Conservation (phyloP, 2,329 filamentous ascomycete species). For the Ilyonectria mors-panacis region DNA sequence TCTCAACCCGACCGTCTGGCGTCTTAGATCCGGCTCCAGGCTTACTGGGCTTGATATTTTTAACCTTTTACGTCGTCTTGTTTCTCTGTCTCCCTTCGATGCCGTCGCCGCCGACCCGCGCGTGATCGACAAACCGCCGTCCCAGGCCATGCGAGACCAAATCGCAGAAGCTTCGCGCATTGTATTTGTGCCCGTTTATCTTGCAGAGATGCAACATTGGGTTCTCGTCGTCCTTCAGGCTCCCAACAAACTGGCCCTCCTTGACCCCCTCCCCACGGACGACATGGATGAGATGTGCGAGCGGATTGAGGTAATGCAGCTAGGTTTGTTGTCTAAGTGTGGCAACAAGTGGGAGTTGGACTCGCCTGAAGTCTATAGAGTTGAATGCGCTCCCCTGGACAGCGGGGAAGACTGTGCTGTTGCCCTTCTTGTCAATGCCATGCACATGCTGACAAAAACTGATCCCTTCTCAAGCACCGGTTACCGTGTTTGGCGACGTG, state of each 20-base stretch:
- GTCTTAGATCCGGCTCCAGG: not conserved
- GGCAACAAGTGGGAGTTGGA: not conserved
- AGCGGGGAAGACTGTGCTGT: not conserved
- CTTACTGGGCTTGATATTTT: not conserved
- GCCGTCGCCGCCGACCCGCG: not conserved
- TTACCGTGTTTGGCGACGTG: not conserved
- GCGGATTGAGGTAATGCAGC: not conserved
- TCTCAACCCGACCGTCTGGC: not conserved
- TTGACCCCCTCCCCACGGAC: not conserved
- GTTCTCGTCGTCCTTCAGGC: not conserved
- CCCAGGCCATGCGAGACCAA: not conserved
- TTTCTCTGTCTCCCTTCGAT: not conserved
- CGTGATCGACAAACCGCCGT: not conserved
- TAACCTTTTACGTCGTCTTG: not conserved
- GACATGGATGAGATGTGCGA: conserved; percentile 1
- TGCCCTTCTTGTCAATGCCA: not conserved
- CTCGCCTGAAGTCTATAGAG: not conserved
- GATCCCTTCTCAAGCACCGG: not conserved
- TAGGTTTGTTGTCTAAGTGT: not conserved
- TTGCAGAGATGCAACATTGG: not conserved
- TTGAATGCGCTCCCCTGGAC: conserved; percentile 1
- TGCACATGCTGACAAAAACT: not conserved
- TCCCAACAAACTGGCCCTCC: not conserved
- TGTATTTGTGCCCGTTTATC: not conserved
- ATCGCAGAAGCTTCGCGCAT: conserved; percentile 1